Evolutionary conservation across 2,329 filamentous ascomycete genomes (phyloP), one percentile per base, ranked within the genome.

Genomic region (Exserohilum turcica): DNA sequence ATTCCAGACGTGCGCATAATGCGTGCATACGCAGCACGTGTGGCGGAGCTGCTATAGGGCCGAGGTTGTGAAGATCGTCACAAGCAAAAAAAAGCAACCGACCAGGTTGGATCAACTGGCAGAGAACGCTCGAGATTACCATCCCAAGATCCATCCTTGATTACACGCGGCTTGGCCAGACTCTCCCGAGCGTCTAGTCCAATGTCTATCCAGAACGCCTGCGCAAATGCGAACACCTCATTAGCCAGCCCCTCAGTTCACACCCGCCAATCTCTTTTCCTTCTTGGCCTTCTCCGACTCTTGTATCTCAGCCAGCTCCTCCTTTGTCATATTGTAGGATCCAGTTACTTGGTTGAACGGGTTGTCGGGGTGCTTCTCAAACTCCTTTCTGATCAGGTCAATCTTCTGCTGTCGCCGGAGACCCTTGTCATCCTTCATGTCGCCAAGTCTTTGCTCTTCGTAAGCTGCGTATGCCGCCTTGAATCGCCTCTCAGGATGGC

Each of bases 321-420:
- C 90, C 76, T 85, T 88, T 18, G 82, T 84, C 48, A 90, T 85
- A 75, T 99, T 90, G 77, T 91, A 95, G 3, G 80, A 75, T 2
- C 86, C 90, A 45, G 80, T 85, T 13, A 88, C 86, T 78, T 96
- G 91, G 78, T 96, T 96, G 78, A 96, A 94, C 12, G 94, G 94
- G 75, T 99, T 99, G 66, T 97, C 93, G 1, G 90, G 88, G 68
- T 89, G 90, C 81, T 91, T 95, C 76, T 96, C 89, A 74, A 97
- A 99, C 78, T 97, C 94, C 81, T 96, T 95, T 58, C 84, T 78
- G 63, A 96, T 90, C 70, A 87, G 82, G 59, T 93, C 89, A 67
- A 92, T 87, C 76, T 90, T 88, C 83, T 97, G 92, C 65, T 95
- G 85, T 64, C 90, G 80, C 52, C 92, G 82, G 71, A 97, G 75